Conservation (phyloP, 78 protist species). For the Speleostelium caveatum region DNA sequence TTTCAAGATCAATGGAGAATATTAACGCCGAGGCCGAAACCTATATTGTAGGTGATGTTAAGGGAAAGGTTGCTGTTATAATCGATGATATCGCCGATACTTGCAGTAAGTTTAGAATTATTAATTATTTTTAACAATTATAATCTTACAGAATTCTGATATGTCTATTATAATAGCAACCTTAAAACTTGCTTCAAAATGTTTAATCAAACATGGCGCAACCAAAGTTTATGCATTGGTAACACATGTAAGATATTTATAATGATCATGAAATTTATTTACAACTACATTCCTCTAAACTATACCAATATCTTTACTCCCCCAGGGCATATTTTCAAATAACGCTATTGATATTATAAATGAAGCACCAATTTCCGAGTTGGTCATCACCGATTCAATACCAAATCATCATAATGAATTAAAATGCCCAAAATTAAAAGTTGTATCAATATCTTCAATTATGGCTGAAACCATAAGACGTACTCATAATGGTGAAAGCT, state of each 20-base stretch:
- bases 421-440: slow-evolving; percentile 61
- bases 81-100: slow-evolving; percentile 91
- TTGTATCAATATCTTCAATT: slow-evolving; percentile 63
- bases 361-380: slow-evolving; percentile 54
- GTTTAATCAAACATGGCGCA: slow-evolving; percentile 80
- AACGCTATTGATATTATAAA: slow-evolving; percentile 79
- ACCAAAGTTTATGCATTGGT: slow-evolving; percentile 53
- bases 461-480: slow-evolving; percentile 90
- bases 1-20: slow-evolving; percentile 1
- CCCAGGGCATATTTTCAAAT: slow-evolving; percentile 74
- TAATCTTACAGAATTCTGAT: too few relatives aligned
- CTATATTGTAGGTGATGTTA: slow-evolving; percentile 79
- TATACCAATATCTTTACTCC: too few relatives aligned
- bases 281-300: too few relatives aligned
- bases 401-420: slow-evolving; percentile 75
- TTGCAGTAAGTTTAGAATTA: slow-evolving; percentile 10
- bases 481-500: slow-evolving; percentile 87
- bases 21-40: not conserved
- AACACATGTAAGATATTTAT: too few relatives aligned
- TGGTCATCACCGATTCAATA: slow-evolving; percentile 89
- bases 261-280: too few relatives aligned
- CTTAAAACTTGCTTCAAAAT: slow-evolving; percentile 49
- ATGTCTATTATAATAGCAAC: slow-evolving; percentile 43
- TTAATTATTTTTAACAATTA: too few relatives aligned
- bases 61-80: slow-evolving; percentile 64